Conservation (phyloP, 2,329 filamentous ascomycete species). For the Cladosporium cucumerinum region DNA sequence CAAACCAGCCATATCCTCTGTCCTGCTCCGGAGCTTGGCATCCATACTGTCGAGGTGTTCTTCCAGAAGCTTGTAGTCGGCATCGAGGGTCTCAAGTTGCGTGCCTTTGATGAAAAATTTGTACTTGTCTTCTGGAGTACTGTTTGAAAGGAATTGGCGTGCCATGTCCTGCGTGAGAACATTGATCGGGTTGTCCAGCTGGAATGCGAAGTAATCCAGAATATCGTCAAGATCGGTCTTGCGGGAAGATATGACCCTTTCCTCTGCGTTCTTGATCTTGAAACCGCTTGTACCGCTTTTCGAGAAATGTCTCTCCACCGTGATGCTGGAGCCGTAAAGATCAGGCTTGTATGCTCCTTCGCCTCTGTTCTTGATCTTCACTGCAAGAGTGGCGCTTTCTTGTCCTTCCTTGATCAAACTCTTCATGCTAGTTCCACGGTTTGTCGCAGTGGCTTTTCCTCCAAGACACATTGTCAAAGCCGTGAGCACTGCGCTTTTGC, state of each 20-base stretch:
- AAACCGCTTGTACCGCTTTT: constrained; percentile 73
- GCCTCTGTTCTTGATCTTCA: constrained; percentile 88
- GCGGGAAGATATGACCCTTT: constrained; percentile 72
- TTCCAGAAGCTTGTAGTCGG: constrained; percentile 82
- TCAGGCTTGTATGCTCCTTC: constrained; percentile 79
- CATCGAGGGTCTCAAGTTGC: constrained; percentile 85
- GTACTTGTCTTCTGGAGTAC: constrained; percentile 81
- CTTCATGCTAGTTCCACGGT: constrained; percentile 85
- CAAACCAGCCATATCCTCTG: constrained; percentile 62
- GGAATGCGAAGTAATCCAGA: constrained; percentile 85
- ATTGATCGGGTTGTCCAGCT: constrained; percentile 96
- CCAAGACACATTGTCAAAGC: constrained; percentile 93
- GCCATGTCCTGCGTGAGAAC: constrained; percentile 94
- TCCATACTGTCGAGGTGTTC: constrained; percentile 73
- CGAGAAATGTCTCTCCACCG: constrained; percentile 86
- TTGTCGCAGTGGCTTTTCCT: constrained; percentile 87
- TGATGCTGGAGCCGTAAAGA: constrained; percentile 78
- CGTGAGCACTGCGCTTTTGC: constrained; percentile 93
- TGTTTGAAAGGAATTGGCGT: constrained; percentile 84
- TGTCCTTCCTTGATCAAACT: constrained; percentile 86
- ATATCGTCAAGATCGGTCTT: constrained; percentile 88
- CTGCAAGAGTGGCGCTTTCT: constrained; percentile 69
- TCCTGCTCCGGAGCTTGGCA: constrained; percentile 57
- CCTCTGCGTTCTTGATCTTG: constrained; percentile 74
- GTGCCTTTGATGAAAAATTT: constrained; percentile 95